Evolutionary conservation across 2,329 filamentous ascomycete species (phyloP).

Genomic region (Arthrocladium fulminans): DNA sequence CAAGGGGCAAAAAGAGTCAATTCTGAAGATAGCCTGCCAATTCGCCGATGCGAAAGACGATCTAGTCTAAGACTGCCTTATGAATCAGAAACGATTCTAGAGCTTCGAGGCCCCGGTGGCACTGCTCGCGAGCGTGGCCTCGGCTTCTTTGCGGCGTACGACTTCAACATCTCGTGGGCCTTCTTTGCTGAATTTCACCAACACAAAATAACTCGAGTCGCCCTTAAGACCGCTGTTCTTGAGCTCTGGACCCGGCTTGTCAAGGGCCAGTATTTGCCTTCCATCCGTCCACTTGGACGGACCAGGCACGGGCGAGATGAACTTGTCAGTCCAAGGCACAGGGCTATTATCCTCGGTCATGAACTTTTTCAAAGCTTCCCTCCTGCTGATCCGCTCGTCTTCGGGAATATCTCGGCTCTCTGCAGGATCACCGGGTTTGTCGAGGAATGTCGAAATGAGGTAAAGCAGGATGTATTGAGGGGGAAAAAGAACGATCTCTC

Average conservation of each 20-base stretch:
- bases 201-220: constrained; percentile 46
- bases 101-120: constrained; percentile 24
- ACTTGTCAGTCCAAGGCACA: constrained; percentile 38
- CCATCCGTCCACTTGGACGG: constrained; percentile 33
- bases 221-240: constrained; percentile 40
- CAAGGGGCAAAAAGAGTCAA: background rate
- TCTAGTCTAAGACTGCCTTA: background rate
- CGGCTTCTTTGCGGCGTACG: constrained; percentile 36
- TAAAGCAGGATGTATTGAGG: constrained; percentile 64
- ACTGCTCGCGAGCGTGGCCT: constrained; percentile 29
- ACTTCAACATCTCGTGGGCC: constrained; percentile 50
- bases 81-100: background rate
- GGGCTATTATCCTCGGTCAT: constrained; percentile 36
- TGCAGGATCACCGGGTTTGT: constrained; percentile 26
- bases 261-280: constrained; percentile 44
- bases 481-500: constrained; percentile 76
- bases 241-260: constrained; percentile 48
- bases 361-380: constrained; percentile 41
- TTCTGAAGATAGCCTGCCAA: background rate
- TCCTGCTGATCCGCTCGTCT: constrained; percentile 25
- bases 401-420: constrained; percentile 7
- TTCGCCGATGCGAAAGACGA: background rate
- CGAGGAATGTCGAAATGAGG: constrained; percentile 43
- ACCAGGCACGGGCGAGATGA: constrained; percentile 37
- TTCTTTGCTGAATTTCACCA: constrained; percentile 49